These are phyloP conservation scores for Incumbomyces delicatus DNA, from an alignment of 2,329 filamentous ascomycete species.

Conservation along the genomic window DNA sequence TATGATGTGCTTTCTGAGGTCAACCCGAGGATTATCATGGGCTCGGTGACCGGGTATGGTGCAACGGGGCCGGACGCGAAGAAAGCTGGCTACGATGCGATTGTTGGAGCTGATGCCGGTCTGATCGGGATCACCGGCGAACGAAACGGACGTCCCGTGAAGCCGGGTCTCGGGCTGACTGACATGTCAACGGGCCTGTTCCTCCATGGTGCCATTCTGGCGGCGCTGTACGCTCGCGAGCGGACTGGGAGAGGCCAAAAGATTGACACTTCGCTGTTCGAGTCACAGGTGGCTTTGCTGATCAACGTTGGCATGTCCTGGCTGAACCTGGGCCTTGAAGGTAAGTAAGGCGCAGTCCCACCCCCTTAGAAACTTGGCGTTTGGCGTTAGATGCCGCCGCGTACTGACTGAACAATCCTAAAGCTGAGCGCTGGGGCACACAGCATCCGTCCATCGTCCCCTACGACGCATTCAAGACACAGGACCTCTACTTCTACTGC, in stretches of 20 bases:
- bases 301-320: conserved; percentile 19
- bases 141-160: conserved; percentile 10
- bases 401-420: no score
- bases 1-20: conserved; percentile 29
- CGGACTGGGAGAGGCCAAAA: conserved; percentile 13
- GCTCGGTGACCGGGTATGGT: conserved; percentile 46
- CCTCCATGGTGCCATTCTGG: conserved; percentile 17
- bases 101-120: conserved; percentile 17
- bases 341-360: no score
- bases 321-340: conserved; percentile 16
- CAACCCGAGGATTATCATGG: conserved; percentile 41
- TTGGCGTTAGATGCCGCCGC: no score
- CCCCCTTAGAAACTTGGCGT: no score
- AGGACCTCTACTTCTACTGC: conserved; percentile 16
- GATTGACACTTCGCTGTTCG: conserved; percentile 17
- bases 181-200: conserved; percentile 19
- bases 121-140: conserved; percentile 19
- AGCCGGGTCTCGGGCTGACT: conserved; percentile 17
- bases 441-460: conserved; percentile 18
- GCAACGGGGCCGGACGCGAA: conserved; percentile 31
- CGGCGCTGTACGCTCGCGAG: conserved; percentile 15
- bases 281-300: conserved; percentile 21
- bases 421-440: conserved; percentile 9
- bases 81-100: conserved; percentile 18
- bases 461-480: conserved; percentile 16